phyloP scores from a whole-genome alignment of 208 protist genomes.

The Trypanosomatidae sp. region DNA sequence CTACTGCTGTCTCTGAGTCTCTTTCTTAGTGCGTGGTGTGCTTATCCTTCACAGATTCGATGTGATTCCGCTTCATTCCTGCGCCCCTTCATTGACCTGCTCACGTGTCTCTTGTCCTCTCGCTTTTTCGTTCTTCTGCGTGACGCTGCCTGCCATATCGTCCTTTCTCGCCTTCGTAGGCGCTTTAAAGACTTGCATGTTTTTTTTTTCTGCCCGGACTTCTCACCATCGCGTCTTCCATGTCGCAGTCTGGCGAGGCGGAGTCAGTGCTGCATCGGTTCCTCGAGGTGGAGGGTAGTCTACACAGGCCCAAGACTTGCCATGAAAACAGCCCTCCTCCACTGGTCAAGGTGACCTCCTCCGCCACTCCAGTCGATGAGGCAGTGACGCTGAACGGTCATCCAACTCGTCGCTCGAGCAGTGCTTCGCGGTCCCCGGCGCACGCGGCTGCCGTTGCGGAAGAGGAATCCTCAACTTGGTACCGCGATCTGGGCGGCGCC shows the following conservation, averaged over 20 bases:
- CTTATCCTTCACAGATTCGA: neutral
- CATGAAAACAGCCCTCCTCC: neutral
- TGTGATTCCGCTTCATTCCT: slow-evolving; percentile 16
- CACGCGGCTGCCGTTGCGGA: neutral
- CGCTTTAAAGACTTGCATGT: neutral
- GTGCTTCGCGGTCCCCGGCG: neutral
- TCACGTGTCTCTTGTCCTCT: neutral
- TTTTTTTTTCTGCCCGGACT: neutral
- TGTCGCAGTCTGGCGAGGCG: slow-evolving; percentile 14
- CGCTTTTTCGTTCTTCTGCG: neutral
- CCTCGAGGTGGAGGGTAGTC: slow-evolving; percentile 9
- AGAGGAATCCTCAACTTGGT: neutral
- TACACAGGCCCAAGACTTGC: neutral
- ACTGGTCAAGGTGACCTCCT: neutral
- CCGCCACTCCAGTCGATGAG: neutral
- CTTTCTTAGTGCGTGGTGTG: neutral
- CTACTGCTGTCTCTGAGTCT: neutral
- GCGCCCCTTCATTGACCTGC: neutral
- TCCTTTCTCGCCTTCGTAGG: no score
- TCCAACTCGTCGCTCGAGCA: neutral
- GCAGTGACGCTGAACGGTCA: neutral
- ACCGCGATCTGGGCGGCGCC: neutral
- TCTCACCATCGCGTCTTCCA: neutral
- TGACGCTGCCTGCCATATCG: neutral
- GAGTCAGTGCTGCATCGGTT: slow-evolving; percentile 11